Conservation (phyloP, 768 basidiomycete species). For the Mycena olivaceomarginata region DNA sequence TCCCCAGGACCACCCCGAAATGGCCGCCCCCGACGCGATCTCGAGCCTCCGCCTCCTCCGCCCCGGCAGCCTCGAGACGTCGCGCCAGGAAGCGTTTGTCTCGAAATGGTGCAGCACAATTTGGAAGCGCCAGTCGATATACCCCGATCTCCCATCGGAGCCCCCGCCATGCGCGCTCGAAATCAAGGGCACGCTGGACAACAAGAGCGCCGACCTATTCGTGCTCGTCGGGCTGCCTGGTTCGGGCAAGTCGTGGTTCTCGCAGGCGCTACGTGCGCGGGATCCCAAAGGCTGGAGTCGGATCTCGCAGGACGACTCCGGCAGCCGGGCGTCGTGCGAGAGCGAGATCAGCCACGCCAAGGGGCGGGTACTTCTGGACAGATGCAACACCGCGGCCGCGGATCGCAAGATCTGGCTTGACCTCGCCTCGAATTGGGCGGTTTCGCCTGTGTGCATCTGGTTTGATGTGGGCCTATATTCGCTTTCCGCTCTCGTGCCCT, state of each 20-base stretch:
- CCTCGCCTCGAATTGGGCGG: constrained; percentile 69
- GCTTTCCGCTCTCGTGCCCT: background rate
- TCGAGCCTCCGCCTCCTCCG: constrained; percentile 67
- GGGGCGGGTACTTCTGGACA: constrained; percentile 70
- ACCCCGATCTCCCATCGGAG: constrained; percentile 70
- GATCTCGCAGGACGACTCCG: constrained; percentile 76
- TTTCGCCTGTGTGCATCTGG: constrained; percentile 68
- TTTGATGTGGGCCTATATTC: constrained; percentile 61
- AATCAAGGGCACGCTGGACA: constrained; percentile 62
- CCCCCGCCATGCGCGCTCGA: constrained; percentile 68
- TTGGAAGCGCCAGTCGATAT: constrained; percentile 74
- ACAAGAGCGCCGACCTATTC: constrained; percentile 61
- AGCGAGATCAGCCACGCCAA: constrained; percentile 64
- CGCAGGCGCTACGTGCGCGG: constrained; percentile 66
- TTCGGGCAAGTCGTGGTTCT: constrained; percentile 76
- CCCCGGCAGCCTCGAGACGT: constrained; percentile 75
- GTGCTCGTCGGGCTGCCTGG: constrained; percentile 79
- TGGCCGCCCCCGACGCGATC: constrained; percentile 71
- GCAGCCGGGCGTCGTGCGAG: constrained; percentile 71
- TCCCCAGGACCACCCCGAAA: constrained; percentile 65
- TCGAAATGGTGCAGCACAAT: constrained; percentile 75
- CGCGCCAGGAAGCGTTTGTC: constrained; percentile 74
- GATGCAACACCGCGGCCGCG: constrained; percentile 70
- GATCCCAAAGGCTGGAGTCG: constrained; percentile 64
- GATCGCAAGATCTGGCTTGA: constrained; percentile 72